phyloP scores from a whole-genome alignment of 108 stramenopile genomes.

The Parmales sp. region DNA sequence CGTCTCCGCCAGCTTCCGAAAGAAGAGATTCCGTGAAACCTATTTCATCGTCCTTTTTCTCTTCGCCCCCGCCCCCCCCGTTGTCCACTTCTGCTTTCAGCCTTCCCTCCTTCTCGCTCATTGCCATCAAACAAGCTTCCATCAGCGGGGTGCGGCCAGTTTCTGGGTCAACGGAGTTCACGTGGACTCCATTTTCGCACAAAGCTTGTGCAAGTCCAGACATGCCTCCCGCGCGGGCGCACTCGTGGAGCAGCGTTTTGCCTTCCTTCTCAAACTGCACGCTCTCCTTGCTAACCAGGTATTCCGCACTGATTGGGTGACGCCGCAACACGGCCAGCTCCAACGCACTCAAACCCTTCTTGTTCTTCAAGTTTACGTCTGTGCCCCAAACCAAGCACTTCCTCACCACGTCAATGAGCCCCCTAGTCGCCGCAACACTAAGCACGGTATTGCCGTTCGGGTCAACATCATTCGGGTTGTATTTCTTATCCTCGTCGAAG shows the following conservation, averaged over 20 bases:
- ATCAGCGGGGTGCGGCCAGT: neutral
- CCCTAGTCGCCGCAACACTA: neutral
- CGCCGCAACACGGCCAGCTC: neutral
- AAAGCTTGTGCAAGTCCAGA: neutral
- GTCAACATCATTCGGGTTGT: slow-evolving; percentile 3
- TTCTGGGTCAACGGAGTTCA: neutral
- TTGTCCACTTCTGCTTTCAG: no score
- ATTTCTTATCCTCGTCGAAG: neutral
- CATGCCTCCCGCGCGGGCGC: neutral
- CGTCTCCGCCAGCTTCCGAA: neutral
- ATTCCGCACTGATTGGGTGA: neutral
- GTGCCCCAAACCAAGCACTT: slow-evolving; percentile 10
- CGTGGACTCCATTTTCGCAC: neutral
- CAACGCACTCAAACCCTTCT: neutral
- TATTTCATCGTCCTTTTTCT: no score
- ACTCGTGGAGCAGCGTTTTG: neutral
- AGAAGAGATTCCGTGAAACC: slow-evolving; percentile 9
- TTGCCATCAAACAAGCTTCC: neutral
- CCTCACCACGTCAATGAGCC: neutral
- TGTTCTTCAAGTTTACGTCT: neutral
- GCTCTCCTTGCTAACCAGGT: neutral
- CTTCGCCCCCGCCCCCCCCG: no score
- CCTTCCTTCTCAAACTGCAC: neutral
- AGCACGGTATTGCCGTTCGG: slow-evolving; percentile 3
- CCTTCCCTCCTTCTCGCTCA: neutral